Conservation (phyloP, 306 rosid genomes). For the Prunus persica region DNA sequence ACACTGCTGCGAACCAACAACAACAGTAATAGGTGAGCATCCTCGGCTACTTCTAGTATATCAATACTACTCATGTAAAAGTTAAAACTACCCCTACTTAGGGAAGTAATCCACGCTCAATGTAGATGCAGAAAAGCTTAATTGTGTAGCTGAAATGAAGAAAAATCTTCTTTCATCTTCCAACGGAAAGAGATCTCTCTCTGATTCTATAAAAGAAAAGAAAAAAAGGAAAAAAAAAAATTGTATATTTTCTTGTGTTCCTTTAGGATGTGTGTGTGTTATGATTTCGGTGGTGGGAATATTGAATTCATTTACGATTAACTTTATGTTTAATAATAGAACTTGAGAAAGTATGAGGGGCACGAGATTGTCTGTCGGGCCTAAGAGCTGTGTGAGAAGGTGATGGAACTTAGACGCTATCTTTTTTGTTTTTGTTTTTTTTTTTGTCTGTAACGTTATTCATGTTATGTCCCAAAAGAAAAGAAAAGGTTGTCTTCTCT, state of each 20-base stretch:
- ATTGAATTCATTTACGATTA: neutral
- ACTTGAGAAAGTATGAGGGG: neutral
- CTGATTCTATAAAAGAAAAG: neutral
- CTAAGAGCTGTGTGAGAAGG: neutral
- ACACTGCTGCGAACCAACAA: slow-evolving; percentile 50
- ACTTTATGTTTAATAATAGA: too few species aligned
- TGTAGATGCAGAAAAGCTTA: slow-evolving; percentile 21
- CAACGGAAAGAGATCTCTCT: slow-evolving; percentile 9
- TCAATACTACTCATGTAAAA: slow-evolving; percentile 30
- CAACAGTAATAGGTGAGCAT: slow-evolving; percentile 51
- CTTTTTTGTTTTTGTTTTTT: neutral
- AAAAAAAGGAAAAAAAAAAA: neutral
- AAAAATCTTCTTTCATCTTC: slow-evolving; percentile 30
- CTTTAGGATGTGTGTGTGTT: slow-evolving; percentile 18
- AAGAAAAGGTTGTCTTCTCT: neutral
- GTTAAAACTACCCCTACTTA: slow-evolving; percentile 8
- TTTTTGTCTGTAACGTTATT: neutral
- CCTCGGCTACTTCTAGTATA: slow-evolving; percentile 10
- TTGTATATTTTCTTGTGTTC: neutral
- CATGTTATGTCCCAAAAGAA: neutral
- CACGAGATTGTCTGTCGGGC: neutral
- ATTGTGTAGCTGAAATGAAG: slow-evolving; percentile 36
- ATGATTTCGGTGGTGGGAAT: slow-evolving; percentile 30
- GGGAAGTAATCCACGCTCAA: slow-evolving; percentile 34
- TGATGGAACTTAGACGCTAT: neutral